Conservation (phyloP, 192 early-diverging fungal species). For the Coemansia sp. region DNA sequence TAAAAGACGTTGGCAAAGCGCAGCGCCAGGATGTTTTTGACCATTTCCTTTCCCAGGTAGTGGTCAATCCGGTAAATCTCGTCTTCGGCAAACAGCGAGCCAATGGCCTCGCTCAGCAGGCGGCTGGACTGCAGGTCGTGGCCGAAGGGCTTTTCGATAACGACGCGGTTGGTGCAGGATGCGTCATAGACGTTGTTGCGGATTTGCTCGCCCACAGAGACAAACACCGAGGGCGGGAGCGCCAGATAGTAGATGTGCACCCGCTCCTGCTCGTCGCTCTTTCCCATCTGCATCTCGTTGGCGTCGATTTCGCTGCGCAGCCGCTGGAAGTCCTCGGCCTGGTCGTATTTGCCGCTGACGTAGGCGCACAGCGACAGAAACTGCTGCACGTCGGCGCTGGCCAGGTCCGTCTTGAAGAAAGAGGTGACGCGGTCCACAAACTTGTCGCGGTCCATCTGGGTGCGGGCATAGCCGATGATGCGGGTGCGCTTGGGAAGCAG, state of each 20-base stretch:
- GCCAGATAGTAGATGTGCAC: constrained; percentile 95
- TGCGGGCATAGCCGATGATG: constrained; percentile 93
- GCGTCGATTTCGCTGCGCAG: constrained; percentile 63
- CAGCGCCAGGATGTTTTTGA: constrained; percentile 93
- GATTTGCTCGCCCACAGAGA: constrained; percentile 75
- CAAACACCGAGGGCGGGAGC: constrained; percentile 91
- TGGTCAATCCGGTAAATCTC: constrained; percentile 99
- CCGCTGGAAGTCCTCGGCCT: constrained; percentile 63
- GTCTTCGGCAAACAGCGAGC: constrained; percentile 79
- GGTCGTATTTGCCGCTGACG: constrained; percentile 55
- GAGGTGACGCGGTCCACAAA: constrained; percentile 73
- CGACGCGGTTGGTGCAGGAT: constrained; percentile 72
- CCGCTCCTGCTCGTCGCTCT: constrained; percentile 41
- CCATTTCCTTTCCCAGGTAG: constrained; percentile 99
- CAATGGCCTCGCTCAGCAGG: constrained; percentile 65
- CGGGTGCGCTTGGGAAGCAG: constrained; percentile 71
- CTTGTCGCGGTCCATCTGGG: constrained; percentile 67
- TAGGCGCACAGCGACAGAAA: constrained; percentile 79
- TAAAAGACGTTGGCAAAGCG: constrained; percentile 95
- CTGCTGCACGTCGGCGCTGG: constrained; percentile 35
- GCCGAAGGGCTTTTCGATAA: constrained; percentile 98
- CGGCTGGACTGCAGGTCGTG: constrained; percentile 82
- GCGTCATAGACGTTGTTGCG: constrained; percentile 65
- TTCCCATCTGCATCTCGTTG: constrained; percentile 52
- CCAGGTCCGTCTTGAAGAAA: constrained; percentile 40